Base-by-base conservation (phyloP, 176 grass and related monocot species). In the Canna indica region DNA sequence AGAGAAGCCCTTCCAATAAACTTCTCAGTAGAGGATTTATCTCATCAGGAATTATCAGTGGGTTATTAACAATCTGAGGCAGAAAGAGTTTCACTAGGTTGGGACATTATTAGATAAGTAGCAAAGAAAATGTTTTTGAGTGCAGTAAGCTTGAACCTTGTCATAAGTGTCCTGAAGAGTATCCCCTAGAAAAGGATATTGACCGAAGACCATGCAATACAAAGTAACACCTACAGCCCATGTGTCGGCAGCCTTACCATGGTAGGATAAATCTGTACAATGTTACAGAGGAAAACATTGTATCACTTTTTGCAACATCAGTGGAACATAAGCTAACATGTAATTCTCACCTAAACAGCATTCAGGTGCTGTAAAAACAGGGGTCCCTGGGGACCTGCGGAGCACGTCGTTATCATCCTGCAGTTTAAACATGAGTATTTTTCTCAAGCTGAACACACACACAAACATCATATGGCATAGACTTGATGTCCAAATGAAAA, bases 321-420 rank as follows among this genome's bases (percentile, higher is more conserved):
- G 16, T 22, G 18, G 5, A 50, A 70, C 39, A 66, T n/a, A 3
- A 65, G 20, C 7, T 64, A 64, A 33, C 9, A 68, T 53, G 11
- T 33, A 8, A 13, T 39, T 67, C 7, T 68, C 33, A 96, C 92
- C 93, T 85, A 89, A 76, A 83, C 81, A 91, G 64, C 93, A 96
- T 65, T 96, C 93, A 10, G 93, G 93, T 22, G 93, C 93, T 53
- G 88, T 90, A 68, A 91, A 96, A 76, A 89, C 86, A 85, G 88
- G 88, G 61, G 88, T 96, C 4, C 92, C 92, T 4, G 92, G 92
- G 50, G 92, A 88, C 67, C 92, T 91, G 70, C 83, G 69, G 50
- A 96, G 72, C 64, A 82, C 72, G 83, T 92, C 88, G 78, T 97
- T 81, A 66, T 90, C 88, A 81, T 84, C 88, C 92, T 96, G 81